Base-by-base conservation (phyloP, 2,329 filamentous ascomycete genomes). In the Paraphoma sp. region DNA sequence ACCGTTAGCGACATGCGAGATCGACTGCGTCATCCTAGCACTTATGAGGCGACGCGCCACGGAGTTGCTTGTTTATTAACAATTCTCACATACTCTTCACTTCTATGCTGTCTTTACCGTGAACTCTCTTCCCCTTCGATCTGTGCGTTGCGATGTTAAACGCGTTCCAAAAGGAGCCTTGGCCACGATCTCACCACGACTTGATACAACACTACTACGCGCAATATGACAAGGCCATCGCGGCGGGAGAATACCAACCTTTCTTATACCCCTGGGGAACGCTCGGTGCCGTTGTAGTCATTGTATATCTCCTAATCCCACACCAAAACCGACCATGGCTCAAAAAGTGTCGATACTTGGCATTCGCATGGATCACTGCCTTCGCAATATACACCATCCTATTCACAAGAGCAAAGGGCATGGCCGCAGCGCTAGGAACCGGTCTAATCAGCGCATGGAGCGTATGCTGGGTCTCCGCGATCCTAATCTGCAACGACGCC, bases 401-500 rank as follows among this genome's bases (percentile, higher is more conserved):
- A 10, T 77, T 77, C 43, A 81, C 79, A 48, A 79, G 82, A 58
- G 80, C 80, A n/a, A 73, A 82, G 7, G 77, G 79, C 28, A 76
- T 84, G 18, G 83, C 80, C 1, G 78, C 82, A 59, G 81, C 83
- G 0, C 84, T 87, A 59, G 82, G 82, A 12, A 73, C 86, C 14
- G 86, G 86, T 0, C 62, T 88, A 16, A 72, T 84, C 7, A 80
- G 77, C 16, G 75, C 80, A 14, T 89, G 83, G 82, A 81, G 81
- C 49, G 74, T 83, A 11, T 71, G 87, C 33, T 87, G 84, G 82
- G 77, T 79, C 33, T 77, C 76, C 0, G 77, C 81, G 0, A 75
- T 88, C 41, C 74, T 88, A 18, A 64, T 87, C 4, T 82, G 83
- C 54, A 83, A 83, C 57, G 83, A 88, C 71, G 78, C 80, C 1